These are phyloP conservation scores for Tetradesmus lagerheimii DNA, from an alignment of 139 green algal genomes.

Conservation along the genomic window DNA sequence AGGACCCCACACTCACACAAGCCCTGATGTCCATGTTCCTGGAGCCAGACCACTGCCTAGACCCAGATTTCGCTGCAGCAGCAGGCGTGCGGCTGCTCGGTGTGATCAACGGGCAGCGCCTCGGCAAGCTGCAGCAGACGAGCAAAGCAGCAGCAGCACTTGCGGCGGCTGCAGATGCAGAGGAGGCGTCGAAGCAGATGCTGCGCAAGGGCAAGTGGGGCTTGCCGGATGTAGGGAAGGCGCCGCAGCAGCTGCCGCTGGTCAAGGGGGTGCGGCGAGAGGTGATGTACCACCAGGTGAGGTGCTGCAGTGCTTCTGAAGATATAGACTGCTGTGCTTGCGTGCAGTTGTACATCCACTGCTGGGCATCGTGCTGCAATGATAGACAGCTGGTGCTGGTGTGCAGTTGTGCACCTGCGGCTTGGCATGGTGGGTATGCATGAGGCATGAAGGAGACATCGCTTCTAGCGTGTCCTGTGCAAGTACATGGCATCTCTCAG, in stretches of 20 bases:
- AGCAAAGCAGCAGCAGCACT: neutral
- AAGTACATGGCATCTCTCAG: no score
- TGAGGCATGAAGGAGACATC: no score
- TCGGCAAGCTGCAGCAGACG: slow-evolving; percentile 2
- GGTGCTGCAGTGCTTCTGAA: neutral
- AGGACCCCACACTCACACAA: slow-evolving; percentile 8
- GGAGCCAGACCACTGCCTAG: slow-evolving; percentile 20
- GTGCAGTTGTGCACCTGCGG: neutral
- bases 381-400: neutral
- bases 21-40: slow-evolving; percentile 39
- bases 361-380: neutral
- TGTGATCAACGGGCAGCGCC: slow-evolving; percentile 26
- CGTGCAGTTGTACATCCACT: neutral
- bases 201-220: slow-evolving; percentile 1
- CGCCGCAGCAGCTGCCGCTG: slow-evolving; percentile 24
- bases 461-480: no score
- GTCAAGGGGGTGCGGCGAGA: slow-evolving; percentile 13
- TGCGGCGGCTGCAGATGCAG: neutral
- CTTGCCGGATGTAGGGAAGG: slow-evolving; percentile 29
- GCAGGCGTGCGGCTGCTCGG: slow-evolving; percentile 25
- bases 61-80: slow-evolving; percentile 16
- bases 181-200: slow-evolving; percentile 1
- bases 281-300: slow-evolving; percentile 40
- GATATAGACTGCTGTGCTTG: neutral
- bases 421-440: no score